Conservation (phyloP, 768 basidiomycete genomes). For the Termitomyces sp. region DNA sequence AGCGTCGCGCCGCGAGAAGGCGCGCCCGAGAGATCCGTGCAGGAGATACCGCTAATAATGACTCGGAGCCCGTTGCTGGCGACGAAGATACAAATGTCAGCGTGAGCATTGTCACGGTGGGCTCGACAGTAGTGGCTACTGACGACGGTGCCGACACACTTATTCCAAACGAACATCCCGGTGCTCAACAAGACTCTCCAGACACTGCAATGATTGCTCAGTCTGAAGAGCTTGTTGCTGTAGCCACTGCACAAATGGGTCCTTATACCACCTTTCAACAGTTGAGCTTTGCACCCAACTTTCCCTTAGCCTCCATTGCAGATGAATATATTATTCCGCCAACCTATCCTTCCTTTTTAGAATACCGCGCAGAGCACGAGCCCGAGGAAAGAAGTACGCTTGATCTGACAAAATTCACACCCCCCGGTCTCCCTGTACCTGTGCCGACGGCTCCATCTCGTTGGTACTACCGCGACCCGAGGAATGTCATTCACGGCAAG, state of each 20-base stretch:
- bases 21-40: slow-evolving; percentile 66
- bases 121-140: slow-evolving; percentile 27
- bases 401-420: slow-evolving; percentile 64
- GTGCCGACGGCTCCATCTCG: slow-evolving; percentile 59
- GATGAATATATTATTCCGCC: slow-evolving; percentile 92
- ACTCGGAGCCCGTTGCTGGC: slow-evolving; percentile 35
- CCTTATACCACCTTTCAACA: slow-evolving; percentile 93
- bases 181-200: slow-evolving; percentile 24
- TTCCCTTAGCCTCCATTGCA: slow-evolving; percentile 84
- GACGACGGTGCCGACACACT: slow-evolving; percentile 32
- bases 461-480: slow-evolving; percentile 86
- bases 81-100: slow-evolving; percentile 56
- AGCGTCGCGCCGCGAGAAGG: slow-evolving; percentile 78
- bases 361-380: slow-evolving; percentile 63
- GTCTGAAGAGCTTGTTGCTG: slow-evolving; percentile 61
- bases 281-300: slow-evolving; percentile 76
- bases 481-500: slow-evolving; percentile 73
- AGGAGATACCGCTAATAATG: slow-evolving; percentile 39
- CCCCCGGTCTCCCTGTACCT: slow-evolving; percentile 76
- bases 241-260: slow-evolving; percentile 68
- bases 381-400: slow-evolving; percentile 41
- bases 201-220: slow-evolving; percentile 37
- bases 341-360: slow-evolving; percentile 75
- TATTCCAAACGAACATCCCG: slow-evolving; percentile 38
- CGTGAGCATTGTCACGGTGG: slow-evolving; percentile 52